Evolutionary conservation across 1,284 basidiomycete genomes (phyloP), one percentile per base, ranked within the genome.

Genomic region (Leccinum solheimii): DNA sequence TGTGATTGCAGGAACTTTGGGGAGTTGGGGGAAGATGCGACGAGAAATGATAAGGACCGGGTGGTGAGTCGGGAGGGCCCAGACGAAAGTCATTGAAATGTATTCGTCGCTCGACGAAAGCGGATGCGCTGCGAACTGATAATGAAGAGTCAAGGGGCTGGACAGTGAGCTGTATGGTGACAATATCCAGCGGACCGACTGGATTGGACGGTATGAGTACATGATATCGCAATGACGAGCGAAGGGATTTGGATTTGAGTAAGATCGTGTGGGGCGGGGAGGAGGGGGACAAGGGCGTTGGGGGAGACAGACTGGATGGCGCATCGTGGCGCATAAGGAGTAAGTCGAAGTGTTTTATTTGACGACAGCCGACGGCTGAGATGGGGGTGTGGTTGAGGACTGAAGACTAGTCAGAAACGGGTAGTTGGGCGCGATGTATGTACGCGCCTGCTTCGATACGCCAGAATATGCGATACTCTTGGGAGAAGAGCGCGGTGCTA

Each of bases 401-500:
- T 91, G 61, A 56, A 54, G 34, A 54, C 56, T 58, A 66, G 66
- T 69, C 60, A 66, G 66, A 63, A 62, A 7, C 58, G 60, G 56
- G 50, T 55, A 60, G 51, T 61, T 54, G 50, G 62, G 67, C 45
- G 59, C 30, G 59, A 62, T 56, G 52, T 16, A 61, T 57, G 54
- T 19, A 80, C 88, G 69, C 66, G 88, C 91, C 82, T 64, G 90
- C 91, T 78, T 94, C 92, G 61, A 94, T 78, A 58, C 89, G 81
- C 92, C 92, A 94, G 71, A 85, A 85, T 69, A 89, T 86, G 51
- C 87, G 81, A 73, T 92, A 93, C 69, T 88, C 88, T 67, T 89
- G 88, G 68, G 87, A 91, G 61, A 86, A 82, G 26, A 76, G 69
- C 26, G 85, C 83, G 54, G 86, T 86, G 72, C 87, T 90, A 70